phyloP scores from a whole-genome alignment of 441 rosid genomes.

The Theobroma grandiflorum region DNA sequence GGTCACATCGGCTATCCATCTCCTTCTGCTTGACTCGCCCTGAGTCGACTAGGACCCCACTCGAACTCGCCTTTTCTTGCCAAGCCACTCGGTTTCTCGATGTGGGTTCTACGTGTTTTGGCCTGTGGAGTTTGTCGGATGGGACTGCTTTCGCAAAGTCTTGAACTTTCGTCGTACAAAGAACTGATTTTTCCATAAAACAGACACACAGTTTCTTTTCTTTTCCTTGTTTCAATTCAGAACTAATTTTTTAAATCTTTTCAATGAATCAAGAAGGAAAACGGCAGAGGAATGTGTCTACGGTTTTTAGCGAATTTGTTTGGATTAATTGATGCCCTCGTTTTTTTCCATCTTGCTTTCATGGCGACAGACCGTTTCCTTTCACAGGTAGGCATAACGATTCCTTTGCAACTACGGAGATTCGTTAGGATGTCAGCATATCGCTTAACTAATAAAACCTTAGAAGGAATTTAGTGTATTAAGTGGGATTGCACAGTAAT shows the following conservation, averaged over 20 bases:
- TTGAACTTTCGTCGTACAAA: constrained; percentile 46
- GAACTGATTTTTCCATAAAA: constrained; percentile 66
- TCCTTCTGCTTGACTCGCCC: constrained; percentile 38
- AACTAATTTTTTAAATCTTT: not conserved
- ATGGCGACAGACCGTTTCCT: not conserved
- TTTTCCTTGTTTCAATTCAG: not conserved
- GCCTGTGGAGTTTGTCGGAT: constrained; percentile 37
- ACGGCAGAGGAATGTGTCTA: not conserved
- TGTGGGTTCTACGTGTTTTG: constrained; percentile 41
- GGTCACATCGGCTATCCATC: constrained; percentile 41
- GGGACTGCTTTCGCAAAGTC: constrained; percentile 52
- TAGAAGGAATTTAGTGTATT: too few relatives aligned
- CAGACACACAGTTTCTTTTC: not conserved
- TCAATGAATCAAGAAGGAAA: not conserved
- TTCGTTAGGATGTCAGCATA: too few relatives aligned
- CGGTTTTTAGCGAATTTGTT: not conserved
- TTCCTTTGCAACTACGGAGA: too few relatives aligned
- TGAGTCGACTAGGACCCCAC: constrained; percentile 41
- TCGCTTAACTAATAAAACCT: too few relatives aligned
- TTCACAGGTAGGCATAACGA: too few relatives aligned
- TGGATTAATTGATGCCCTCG: not conserved
- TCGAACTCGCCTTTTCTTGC: constrained; percentile 43
- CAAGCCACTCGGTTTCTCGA: constrained; percentile 37
- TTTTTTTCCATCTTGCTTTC: constrained; percentile 14
- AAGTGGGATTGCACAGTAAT: too few relatives aligned